Evolutionary conservation across 768 basidiomycete genomes (phyloP).

Genomic region (Suillus luteus): DNA sequence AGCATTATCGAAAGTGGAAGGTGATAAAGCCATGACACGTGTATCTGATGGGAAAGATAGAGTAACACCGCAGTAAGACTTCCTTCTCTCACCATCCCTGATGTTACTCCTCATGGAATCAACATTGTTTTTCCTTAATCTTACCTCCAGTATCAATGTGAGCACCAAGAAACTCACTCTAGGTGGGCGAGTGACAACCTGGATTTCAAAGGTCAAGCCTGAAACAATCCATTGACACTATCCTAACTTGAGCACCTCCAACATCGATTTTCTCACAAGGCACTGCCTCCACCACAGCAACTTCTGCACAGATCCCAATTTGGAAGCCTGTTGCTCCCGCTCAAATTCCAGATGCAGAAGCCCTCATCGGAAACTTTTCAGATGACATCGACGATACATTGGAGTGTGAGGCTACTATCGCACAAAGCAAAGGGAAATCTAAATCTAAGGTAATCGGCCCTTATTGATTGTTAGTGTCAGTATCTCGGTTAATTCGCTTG

Average conservation of each 20-base stretch:
- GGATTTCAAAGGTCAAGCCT: background rate
- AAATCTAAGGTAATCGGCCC: no score
- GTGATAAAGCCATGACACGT: background rate
- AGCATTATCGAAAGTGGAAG: background rate
- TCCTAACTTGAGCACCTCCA: background rate
- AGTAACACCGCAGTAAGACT: background rate
- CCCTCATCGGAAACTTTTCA: background rate
- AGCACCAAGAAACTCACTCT: background rate
- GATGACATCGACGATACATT: background rate
- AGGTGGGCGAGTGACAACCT: background rate
- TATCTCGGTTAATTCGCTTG: no score
- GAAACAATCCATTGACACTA: background rate
- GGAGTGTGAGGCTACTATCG: background rate
- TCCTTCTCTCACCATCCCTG: background rate
- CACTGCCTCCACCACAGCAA: background rate
- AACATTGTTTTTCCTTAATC: slow-evolving; percentile 10
- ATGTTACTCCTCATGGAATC: slow-evolving; percentile 12
- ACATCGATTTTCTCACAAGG: background rate
- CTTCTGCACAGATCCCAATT: background rate
- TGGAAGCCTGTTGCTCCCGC: background rate
- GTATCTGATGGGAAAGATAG: slow-evolving; percentile 10
- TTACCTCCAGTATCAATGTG: background rate
- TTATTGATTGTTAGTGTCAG: no score
- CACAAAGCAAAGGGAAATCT: background rate
- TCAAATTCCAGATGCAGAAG: background rate